These are phyloP conservation scores for Hamiltosporidium magnivora DNA, from an alignment of 371 early-diverging fungal species.

Conservation along the genomic window DNA sequence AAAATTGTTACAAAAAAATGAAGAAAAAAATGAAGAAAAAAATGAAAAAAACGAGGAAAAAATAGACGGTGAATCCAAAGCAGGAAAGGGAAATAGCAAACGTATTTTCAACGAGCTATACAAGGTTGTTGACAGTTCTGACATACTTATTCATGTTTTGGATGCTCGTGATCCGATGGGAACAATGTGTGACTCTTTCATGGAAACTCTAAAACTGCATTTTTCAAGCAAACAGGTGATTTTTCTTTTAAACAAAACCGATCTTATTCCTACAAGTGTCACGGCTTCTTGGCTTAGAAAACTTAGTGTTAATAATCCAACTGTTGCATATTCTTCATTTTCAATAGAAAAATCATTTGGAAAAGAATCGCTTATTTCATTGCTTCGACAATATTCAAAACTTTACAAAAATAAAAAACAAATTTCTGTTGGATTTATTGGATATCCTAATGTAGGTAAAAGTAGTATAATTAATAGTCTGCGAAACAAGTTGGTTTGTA, in stretches of 20 bases:
- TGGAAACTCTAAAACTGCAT: constrained; percentile 64
- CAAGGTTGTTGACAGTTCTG: constrained; percentile 94
- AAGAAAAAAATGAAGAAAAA: constrained; percentile 3
- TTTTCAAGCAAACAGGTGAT: constrained; percentile 81
- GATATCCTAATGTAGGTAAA: constrained; percentile 76
- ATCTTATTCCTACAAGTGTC: constrained; percentile 96
- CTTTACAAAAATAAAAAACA: constrained; percentile 87
- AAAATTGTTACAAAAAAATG: constrained; percentile 59
- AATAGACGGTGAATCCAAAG: constrained; percentile 61
- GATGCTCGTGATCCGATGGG: constrained; percentile 95
- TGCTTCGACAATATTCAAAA: constrained; percentile 82
- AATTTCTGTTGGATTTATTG: constrained; percentile 86
- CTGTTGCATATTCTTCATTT: constrained; percentile 89
- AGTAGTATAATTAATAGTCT: constrained; percentile 94
- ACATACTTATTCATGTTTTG: constrained; percentile 87
- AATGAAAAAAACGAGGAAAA: constrained; percentile 57
- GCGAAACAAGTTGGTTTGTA: constrained; percentile 83
- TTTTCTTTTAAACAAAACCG: constrained; percentile 97
- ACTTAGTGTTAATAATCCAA: constrained; percentile 76
- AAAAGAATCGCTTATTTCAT: constrained; percentile 83
- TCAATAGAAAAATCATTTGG: constrained; percentile 86
- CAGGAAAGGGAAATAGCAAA: constrained; percentile 77
- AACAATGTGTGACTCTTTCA: constrained; percentile 78
- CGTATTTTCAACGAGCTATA: constrained; percentile 98
- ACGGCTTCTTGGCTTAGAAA: constrained; percentile 81